Base-by-base conservation (phyloP, 129 eudicot genomes). In the Flaveria trinervia region DNA sequence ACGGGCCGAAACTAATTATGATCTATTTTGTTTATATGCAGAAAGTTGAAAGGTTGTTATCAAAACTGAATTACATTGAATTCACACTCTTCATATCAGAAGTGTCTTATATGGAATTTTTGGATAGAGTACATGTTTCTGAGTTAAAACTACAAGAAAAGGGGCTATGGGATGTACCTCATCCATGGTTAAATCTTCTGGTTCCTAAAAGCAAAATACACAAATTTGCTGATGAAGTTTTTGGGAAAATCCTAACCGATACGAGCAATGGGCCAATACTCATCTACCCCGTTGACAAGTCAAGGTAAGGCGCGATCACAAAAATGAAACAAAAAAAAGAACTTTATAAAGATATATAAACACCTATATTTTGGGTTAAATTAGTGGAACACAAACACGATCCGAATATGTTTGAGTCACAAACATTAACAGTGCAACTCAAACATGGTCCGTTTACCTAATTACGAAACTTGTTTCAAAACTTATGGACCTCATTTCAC, bases 101-200 rank as follows among this genome's bases (percentile, higher is more conserved):
- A 81, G 99, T 91, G 49, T 76, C 99, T 0, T 91, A 91, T 67
- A 79, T 89, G 49, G 90, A 89, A 39, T 95, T 95, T 75, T 86
- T 95, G 59, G 92, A 95, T 66, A 80, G 99, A 81, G 99, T 95
- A 12, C 96, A 95, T 46, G 83, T 92, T 13, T 85, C 94, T 1
- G 96, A 89, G 76, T 69, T 86, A 67, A 89, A 89, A 76, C 92
- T 91, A 25, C 82, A 90, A 55, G 92, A 89, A n/a, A 86, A 88
- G 45, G 97, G 91, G 25, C 68, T 95, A 68, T 91, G 99, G 99
- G 97, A 95, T 60, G 89, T 95, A 20, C 94, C 97, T 62, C 99
- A 92, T 75, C 99, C 97, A 49, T 95, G 99, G 99, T 76, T 95
- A 67, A 95, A 91, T 83, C 94, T 95, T 82, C 89, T 95, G 25